Evolutionary conservation across 2,329 filamentous ascomycete genomes (phyloP).

Genomic region (Aspergillus ruber): DNA sequence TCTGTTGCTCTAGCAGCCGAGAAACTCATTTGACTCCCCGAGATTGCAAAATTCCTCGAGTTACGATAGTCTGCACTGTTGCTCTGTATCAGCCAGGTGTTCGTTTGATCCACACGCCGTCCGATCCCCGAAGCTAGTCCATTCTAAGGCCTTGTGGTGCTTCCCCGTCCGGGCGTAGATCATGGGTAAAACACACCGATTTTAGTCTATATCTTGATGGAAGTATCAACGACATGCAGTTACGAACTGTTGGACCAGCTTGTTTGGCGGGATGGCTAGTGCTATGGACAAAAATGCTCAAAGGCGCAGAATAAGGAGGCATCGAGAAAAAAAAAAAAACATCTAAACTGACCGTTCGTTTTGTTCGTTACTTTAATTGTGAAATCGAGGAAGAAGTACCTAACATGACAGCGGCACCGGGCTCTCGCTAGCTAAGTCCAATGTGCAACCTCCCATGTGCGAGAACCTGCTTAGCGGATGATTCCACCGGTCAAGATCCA

Average conservation of each 20-base stretch:
- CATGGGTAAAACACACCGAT: not conserved
- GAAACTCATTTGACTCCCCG: too few relatives aligned
- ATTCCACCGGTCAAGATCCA: not conserved
- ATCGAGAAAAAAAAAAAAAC: too few relatives aligned
- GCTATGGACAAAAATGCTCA: too few relatives aligned
- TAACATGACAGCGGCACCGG: too few relatives aligned
- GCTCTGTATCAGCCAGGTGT: not conserved
- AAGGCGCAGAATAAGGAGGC: too few relatives aligned
- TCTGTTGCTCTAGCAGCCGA: too few relatives aligned
- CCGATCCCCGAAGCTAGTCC: not conserved
- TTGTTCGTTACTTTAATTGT: too few relatives aligned
- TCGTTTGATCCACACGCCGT: not conserved
- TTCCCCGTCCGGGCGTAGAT: not conserved
- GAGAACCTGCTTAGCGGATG: not conserved
- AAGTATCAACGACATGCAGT: not conserved
- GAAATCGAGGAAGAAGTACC: too few relatives aligned
- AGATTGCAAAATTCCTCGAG: too few relatives aligned
- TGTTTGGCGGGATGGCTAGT: not conserved
- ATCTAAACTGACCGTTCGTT: too few relatives aligned
- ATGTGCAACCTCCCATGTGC: too few relatives aligned
- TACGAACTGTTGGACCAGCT: not conserved
- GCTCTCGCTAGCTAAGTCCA: too few relatives aligned
- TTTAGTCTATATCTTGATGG: not conserved
- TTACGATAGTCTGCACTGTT: not conserved
- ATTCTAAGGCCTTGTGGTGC: not conserved